phyloP scores from a whole-genome alignment of 257 asterid genomes.

The Fraxinus americana region DNA sequence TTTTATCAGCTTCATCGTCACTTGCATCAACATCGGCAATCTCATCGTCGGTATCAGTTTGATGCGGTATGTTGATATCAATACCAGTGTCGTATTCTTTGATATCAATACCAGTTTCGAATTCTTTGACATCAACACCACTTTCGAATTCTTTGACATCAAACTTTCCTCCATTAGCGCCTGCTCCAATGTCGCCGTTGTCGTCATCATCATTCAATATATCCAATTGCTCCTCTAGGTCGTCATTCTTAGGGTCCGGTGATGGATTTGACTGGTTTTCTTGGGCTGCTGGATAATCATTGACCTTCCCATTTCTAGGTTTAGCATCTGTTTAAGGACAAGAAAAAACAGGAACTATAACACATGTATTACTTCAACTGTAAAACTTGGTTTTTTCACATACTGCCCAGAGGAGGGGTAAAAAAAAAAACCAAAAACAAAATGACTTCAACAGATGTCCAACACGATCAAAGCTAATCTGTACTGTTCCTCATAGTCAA shows the following conservation, averaged over 20 bases:
- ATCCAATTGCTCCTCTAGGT: constrained; percentile 73
- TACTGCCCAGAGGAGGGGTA: background rate
- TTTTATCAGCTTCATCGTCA: constrained; percentile 72
- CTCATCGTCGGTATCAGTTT: constrained; percentile 74
- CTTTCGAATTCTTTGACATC: constrained; percentile 36
- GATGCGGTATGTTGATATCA: constrained; percentile 84
- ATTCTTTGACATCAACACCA: constrained; percentile 53
- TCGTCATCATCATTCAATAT: constrained; percentile 67
- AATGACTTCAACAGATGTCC: constrained; percentile 10
- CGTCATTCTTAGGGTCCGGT: constrained; percentile 58
- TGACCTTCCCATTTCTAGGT: constrained; percentile 55
- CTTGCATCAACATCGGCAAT: constrained; percentile 86
- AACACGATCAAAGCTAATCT: background rate
- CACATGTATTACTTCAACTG: constrained; percentile 5
- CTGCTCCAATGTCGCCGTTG: constrained; percentile 46
- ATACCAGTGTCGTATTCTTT: constrained; percentile 65
- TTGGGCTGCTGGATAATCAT: constrained; percentile 47
- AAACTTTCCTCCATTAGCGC: constrained; percentile 34
- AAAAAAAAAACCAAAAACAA: background rate
- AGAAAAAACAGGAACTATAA: background rate
- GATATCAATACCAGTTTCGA: constrained; percentile 40
- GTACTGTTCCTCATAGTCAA: background rate
- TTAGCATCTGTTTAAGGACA: constrained; percentile 52
- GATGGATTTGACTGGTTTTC: constrained; percentile 54
- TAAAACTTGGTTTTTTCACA: background rate